These are phyloP conservation scores for Metarhizium rileyi DNA, from an alignment of 2,329 filamentous ascomycete species.

Conservation along the genomic window DNA sequence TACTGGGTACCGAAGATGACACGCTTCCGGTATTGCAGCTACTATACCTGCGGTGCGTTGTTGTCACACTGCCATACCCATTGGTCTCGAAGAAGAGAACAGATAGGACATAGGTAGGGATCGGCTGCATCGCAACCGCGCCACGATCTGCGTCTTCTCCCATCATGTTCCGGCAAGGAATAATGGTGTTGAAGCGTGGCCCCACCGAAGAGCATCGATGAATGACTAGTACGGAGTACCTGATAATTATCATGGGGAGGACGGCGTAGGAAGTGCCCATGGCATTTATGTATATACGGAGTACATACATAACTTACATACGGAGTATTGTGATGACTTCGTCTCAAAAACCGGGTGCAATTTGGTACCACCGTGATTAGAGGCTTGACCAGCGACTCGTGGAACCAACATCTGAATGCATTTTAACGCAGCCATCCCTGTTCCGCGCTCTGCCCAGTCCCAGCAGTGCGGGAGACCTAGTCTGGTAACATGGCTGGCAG, in stretches of 20 bases:
- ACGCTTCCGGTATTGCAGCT: not conserved
- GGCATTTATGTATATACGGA: too few species aligned
- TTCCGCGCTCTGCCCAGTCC: conserved; percentile 2
- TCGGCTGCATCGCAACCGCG: not conserved
- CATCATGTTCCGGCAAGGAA: not conserved
- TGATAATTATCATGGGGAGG: too few species aligned
- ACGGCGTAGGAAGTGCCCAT: too few species aligned
- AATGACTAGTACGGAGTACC: too few species aligned
- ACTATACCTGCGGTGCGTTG: not conserved
- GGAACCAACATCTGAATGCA: not conserved
- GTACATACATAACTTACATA: too few species aligned
- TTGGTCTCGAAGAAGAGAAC: not conserved
- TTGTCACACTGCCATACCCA: not conserved
- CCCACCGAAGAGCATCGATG: too few species aligned
- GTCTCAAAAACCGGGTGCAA: not conserved
- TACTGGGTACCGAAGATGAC: too few species aligned
- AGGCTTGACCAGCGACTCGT: not conserved
- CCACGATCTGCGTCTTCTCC: not conserved
- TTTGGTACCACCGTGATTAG: not conserved
- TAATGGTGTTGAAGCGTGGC: not conserved
- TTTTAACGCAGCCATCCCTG: not conserved
- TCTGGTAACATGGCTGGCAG: conserved; percentile 3
- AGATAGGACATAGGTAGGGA: not conserved
- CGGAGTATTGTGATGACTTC: too few species aligned
- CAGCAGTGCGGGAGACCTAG: conserved; percentile 5